A percentile compares a stretch with the other conserved stretches of the same genome.
Evolutionary conservation across 352 stramenopile genomes (phyloP).

Genomic region (Phytophthora pluvialis): DNA sequence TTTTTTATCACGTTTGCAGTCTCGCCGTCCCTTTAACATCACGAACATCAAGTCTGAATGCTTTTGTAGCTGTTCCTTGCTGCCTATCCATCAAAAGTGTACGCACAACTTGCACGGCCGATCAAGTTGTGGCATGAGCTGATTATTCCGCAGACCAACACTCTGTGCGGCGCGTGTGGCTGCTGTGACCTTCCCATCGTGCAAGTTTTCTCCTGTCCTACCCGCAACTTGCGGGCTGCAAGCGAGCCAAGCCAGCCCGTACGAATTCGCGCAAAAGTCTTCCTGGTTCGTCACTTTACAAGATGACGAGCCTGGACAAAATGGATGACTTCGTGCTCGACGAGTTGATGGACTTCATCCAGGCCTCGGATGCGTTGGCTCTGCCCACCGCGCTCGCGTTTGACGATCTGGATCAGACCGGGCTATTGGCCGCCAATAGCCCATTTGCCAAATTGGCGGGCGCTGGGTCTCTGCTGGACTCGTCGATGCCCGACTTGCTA

Average conservation of each 20-base stretch:
- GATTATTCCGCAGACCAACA: conserved; percentile 27
- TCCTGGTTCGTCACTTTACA: conserved; percentile 9
- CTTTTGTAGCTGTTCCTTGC: not conserved
- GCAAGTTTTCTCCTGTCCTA: conserved; percentile 30
- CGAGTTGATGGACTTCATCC: conserved; percentile 34
- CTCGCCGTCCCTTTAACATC: no score
- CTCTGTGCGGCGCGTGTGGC: conserved; percentile 16
- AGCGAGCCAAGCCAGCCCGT: conserved; percentile 6
- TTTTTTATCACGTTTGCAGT: no score
- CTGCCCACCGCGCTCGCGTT: conserved; percentile 18
- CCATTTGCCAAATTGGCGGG: conserved; percentile 12
- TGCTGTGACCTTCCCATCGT: conserved; percentile 18
- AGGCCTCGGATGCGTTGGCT: conserved; percentile 26
- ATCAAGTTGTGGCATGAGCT: conserved; percentile 5
- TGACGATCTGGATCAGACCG: conserved; percentile 2
- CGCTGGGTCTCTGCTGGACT: conserved; percentile 4
- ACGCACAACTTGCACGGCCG: not conserved
- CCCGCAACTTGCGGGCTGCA: not conserved
- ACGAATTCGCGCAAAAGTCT: not conserved
- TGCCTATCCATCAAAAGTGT: not conserved
- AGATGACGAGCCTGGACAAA: conserved; percentile 31
- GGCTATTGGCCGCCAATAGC: no score
- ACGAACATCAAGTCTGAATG: not conserved
- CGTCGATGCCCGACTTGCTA: not conserved
- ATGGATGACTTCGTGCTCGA: conserved; percentile 40